phyloP scores from a whole-genome alignment of 805 yeast species.

The Candida tammaniensis region DNA sequence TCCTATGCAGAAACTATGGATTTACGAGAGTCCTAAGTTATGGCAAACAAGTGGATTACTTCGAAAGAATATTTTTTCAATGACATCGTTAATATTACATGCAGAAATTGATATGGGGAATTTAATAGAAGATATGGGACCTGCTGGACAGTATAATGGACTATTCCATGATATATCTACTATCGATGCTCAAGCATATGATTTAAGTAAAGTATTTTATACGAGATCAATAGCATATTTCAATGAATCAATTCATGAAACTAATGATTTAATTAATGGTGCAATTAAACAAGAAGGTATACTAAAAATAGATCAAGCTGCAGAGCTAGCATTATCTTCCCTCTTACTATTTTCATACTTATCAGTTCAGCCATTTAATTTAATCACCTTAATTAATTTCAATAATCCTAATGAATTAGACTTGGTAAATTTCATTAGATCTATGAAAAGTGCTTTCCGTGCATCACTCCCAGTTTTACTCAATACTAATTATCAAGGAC shows the following conservation, averaged over 20 bases:
- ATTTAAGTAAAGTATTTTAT: not conserved
- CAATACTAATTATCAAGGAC: conserved; percentile 5
- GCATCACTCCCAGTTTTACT: conserved; percentile 1
- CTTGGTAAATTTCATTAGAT: conserved; percentile 2
- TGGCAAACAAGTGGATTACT: conserved; percentile 3
- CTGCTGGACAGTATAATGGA: conserved; percentile 2
- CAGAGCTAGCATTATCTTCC: conserved; percentile 3
- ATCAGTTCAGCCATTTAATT: conserved; percentile 1
- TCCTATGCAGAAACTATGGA: conserved; percentile 4
- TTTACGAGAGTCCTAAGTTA: conserved; percentile 1
- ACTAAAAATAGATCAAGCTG: conserved; percentile 1
- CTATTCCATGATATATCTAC: not conserved
- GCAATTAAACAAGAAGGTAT: not conserved
- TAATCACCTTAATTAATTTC: conserved; percentile 2
- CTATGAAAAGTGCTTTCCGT: conserved; percentile 5
- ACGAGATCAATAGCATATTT: conserved; percentile 2
- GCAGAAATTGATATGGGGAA: conserved; percentile 1
- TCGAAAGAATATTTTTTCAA: conserved; percentile 4
- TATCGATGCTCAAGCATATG: not conserved
- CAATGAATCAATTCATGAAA: conserved; percentile 1
- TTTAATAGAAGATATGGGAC: conserved; percentile 5
- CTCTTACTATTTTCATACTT: conserved; percentile 4
- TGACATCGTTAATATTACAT: conserved; percentile 2
- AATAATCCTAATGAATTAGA: conserved; percentile 1
- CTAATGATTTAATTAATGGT: not conserved